Percentiles rank a stretch among this genome's conserved stretches.
phyloP scores from a whole-genome alignment of 164 flowering plant species.

The Akebia trifoliata region DNA sequence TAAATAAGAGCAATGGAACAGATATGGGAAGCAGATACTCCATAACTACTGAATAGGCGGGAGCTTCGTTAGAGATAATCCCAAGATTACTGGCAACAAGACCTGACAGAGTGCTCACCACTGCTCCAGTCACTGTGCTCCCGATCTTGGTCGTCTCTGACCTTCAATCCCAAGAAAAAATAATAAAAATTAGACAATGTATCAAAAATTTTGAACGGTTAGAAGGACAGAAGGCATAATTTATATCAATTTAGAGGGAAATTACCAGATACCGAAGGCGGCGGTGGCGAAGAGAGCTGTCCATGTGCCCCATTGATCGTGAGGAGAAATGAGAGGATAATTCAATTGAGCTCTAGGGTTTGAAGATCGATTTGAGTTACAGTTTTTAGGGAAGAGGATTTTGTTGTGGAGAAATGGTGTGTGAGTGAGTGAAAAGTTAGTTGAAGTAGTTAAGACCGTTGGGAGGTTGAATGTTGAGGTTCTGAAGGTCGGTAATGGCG shows the following conservation, averaged over 20 bases:
- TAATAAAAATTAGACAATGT: background rate
- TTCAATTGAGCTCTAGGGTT: conserved; percentile 31
- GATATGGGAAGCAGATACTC: conserved; percentile 56
- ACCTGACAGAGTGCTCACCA: conserved; percentile 63
- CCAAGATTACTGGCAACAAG: conserved; percentile 74
- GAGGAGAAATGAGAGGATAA: conserved; percentile 63
- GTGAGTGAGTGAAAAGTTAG: too few species aligned
- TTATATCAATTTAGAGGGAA: background rate
- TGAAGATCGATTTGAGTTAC: conserved; percentile 12
- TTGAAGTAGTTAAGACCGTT: too few species aligned
- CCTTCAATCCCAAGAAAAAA: conserved; percentile 31
- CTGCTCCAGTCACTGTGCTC: conserved; percentile 53
- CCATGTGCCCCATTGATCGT: conserved; percentile 91
- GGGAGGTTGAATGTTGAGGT: too few species aligned
- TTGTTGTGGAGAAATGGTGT: too few species aligned
- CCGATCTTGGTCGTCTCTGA: conserved; percentile 76
- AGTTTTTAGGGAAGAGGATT: background rate
- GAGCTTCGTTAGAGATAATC: conserved; percentile 47
- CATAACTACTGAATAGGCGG: conserved; percentile 47
- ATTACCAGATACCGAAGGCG: conserved; percentile 84
- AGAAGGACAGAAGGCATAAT: background rate
- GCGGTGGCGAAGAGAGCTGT: conserved; percentile 68
- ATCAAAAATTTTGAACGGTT: background rate
- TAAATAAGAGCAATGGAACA: conserved; percentile 60
- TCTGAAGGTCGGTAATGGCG: too few species aligned